Evolutionary conservation across 106 monocot species (phyloP), one percentile per base, ranked within the genome.

Genomic region (Amphibolis antarctica): DNA sequence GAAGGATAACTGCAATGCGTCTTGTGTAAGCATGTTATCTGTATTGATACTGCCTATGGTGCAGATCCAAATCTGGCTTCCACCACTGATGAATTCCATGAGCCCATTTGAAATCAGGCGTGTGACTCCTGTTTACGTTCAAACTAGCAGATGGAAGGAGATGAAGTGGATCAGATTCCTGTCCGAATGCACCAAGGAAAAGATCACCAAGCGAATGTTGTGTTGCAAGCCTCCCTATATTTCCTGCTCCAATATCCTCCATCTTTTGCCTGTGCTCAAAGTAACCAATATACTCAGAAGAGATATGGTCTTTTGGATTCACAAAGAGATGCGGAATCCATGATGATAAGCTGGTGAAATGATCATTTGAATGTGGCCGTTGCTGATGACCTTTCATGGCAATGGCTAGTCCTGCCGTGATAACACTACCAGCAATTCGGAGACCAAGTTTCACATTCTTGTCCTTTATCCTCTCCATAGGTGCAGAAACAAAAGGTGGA

Each of bases 31-130:
- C 7, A 7, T 36, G 36, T 36, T 36, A 36, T 36, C 36, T 36
- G 36, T 36, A 36, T 7, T 7, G 36, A 54, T 89, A 80, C 43
- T 71, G 59, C 49, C 52, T 83, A 26, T 70, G 63, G 19, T 79
- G 73, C 69, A 98, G 58, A 69, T 82, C 18, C 28, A 83, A 51
- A 60, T 91, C 85, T 13, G 82, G 70, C 24, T 66, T 79, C 90
- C 84, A 91, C 98, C 98, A 98, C 45, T 98, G 98, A 67, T 85
- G 82, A 66, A 98, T 77, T 43, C 98, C 91, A 79, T 98, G 98
- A 57, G 91, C 87, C 24, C 45, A 44, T 67, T 81, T 87, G 51
- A 88, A 87, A 50, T 85, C 84, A 14, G 78, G 82, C 23, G 76
- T 78, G 28, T 76, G 74, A 56, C 80, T 78, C 67, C 78, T 50